A percentile compares a stretch with the other conserved stretches of the same genome.
Evolutionary conservation across 352 stramenopile genomes (phyloP).

Genomic region (Pythium aphanidermatum): DNA sequence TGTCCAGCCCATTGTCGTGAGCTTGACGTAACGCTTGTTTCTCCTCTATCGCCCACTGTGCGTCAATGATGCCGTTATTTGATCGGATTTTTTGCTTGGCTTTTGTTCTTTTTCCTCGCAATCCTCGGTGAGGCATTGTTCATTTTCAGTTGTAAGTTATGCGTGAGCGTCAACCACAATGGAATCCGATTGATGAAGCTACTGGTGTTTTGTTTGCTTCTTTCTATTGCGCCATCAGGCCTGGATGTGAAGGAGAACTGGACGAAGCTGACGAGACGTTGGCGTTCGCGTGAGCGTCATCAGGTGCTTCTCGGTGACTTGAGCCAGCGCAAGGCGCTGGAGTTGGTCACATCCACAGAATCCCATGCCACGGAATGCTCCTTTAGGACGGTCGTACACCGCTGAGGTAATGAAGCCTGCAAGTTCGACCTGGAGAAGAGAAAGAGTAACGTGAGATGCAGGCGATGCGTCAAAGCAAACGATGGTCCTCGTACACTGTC

Average conservation of each 20-base stretch:
- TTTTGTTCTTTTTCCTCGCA: conserved; percentile 18
- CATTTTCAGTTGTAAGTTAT: conserved; percentile 27
- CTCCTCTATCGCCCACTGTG: too few species aligned
- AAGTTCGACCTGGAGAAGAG: conserved; percentile 15
- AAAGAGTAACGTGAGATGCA: too few species aligned
- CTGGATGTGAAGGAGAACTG: conserved; percentile 22
- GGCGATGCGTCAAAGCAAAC: too few species aligned
- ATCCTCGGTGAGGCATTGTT: conserved; percentile 7
- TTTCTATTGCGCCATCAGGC: too few species aligned
- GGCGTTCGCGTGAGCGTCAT: conserved; percentile 49
- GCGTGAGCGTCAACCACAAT: conserved; percentile 12
- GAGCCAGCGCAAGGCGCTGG: conserved; percentile 46
- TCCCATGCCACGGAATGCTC: conserved; percentile 47
- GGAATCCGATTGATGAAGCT: too few species aligned
- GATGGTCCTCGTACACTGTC: background rate
- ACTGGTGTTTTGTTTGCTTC: too few species aligned
- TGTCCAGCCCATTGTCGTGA: too few species aligned
- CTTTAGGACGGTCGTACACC: conserved; percentile 74
- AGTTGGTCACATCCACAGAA: conserved; percentile 64
- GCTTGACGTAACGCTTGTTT: too few species aligned
- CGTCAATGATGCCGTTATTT: too few species aligned
- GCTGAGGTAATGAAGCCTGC: conserved; percentile 67
- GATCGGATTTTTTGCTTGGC: too few species aligned
- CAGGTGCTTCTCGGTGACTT: background rate
- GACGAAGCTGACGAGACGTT: conserved; percentile 44